These are phyloP conservation scores for Begonia fuchsioides DNA, from an alignment of 306 rosid species.

Conservation along the genomic window DNA sequence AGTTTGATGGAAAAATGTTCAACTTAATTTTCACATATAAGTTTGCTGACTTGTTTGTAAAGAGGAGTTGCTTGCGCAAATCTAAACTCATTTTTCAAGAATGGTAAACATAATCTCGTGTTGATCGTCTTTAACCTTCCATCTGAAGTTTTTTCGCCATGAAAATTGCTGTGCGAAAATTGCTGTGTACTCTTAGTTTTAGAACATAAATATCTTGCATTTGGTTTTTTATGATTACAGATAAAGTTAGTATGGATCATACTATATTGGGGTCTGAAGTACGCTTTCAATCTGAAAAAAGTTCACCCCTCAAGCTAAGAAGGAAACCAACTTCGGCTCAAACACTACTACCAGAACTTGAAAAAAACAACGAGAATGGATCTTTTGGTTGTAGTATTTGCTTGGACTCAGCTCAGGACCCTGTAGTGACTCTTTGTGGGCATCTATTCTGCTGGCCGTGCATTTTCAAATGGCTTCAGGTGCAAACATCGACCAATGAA, in stretches of 20 bases:
- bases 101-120: no score
- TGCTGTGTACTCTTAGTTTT: no score
- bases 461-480: constrained; percentile 66
- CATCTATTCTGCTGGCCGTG: constrained; percentile 85
- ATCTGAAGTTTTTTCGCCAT: no score
- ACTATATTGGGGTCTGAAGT: constrained; percentile 27
- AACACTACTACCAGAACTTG: constrained; percentile 9
- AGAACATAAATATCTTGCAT: no score
- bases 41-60: no score
- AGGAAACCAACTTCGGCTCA: constrained; percentile 15
- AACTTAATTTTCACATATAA: no score
- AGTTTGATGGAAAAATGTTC: no score
- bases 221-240: no score
- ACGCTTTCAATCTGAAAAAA: constrained; percentile 22
- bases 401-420: constrained; percentile 62
- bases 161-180: no score
- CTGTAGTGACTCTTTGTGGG: constrained; percentile 74
- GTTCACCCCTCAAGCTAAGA: constrained; percentile 23
- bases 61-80: no score
- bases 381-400: constrained; percentile 76
- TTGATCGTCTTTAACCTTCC: no score
- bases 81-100: no score
- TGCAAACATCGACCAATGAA: constrained; percentile 28
- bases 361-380: constrained; percentile 16
- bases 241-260: constrained; percentile 13